These are phyloP conservation scores for Ophiocordyceps polyrhachis-furcata DNA, from an alignment of 2,329 filamentous ascomycete genomes.

Conservation along the genomic window DNA sequence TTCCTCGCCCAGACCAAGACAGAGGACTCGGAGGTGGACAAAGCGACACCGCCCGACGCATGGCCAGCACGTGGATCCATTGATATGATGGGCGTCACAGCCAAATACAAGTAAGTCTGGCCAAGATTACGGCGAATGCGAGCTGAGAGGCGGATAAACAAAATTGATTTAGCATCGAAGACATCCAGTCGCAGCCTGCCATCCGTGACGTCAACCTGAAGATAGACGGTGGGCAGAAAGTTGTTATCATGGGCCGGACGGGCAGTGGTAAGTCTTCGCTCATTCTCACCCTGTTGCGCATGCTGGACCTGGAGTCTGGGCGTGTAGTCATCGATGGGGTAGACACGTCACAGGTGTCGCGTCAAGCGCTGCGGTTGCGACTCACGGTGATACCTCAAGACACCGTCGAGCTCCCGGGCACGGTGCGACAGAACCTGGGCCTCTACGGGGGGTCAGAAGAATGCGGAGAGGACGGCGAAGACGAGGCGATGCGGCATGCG, in stretches of 20 bases:
- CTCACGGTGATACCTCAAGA: constrained; percentile 31
- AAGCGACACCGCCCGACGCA: constrained; percentile 30
- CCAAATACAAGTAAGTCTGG: constrained; percentile 17
- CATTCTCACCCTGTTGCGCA: constrained; percentile 25
- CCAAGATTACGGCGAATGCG: constrained; percentile 45
- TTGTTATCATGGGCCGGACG: constrained; percentile 26
- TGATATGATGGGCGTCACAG: background rate
- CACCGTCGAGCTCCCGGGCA: constrained; percentile 21
- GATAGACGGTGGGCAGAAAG: constrained; percentile 16
- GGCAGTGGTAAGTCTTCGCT: constrained; percentile 20
- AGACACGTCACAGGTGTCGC: constrained; percentile 13
- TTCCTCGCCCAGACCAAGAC: constrained; percentile 5
- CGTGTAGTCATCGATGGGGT: constrained; percentile 26
- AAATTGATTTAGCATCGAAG: background rate
- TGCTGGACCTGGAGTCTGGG: constrained; percentile 25
- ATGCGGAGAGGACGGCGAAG: constrained; percentile 12
- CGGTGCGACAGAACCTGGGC: constrained; percentile 28
- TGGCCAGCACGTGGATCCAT: background rate
- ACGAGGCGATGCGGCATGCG: constrained; percentile 22
- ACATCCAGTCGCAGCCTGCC: background rate
- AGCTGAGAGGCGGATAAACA: background rate
- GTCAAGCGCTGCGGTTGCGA: constrained; percentile 8
- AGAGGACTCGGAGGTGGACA: constrained; percentile 4
- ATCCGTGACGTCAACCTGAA: constrained; percentile 13
- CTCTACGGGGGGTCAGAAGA: background rate